Evolutionary conservation across 2,329 filamentous ascomycete species (phyloP).

Genomic region (Iodosphaeria phyllophila): DNA sequence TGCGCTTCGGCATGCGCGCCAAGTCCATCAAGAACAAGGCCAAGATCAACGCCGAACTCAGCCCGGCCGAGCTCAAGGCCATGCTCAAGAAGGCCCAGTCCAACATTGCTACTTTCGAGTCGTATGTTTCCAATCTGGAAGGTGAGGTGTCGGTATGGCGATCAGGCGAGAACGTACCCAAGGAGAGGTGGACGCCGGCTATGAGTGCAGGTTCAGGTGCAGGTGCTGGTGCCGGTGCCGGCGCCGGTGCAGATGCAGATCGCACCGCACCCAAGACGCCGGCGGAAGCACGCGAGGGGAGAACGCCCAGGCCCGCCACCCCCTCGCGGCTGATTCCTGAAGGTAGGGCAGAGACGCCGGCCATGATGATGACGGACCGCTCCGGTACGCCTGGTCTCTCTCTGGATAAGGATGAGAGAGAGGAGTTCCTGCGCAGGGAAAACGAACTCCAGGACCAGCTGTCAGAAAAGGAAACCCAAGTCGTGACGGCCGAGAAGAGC

Average conservation of each 20-base stretch:
- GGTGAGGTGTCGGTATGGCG: conserved; percentile 78
- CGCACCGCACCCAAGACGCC: conserved; percentile 20
- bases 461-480: conserved; percentile 74
- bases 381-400: conserved; percentile 74
- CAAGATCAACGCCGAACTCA: conserved; percentile 97
- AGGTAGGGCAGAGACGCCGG: conserved; percentile 41
- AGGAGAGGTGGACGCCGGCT: conserved; percentile 68
- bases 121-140: conserved; percentile 69
- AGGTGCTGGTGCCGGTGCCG: too few relatives aligned
- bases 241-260: too few relatives aligned
- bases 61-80: conserved; percentile 82
- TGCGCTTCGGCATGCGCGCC: conserved; percentile 87
- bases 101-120: conserved; percentile 76
- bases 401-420: conserved; percentile 88
- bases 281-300: conserved; percentile 19
- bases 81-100: conserved; percentile 83
- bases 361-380: conserved; percentile 60
- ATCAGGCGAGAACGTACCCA: conserved; percentile 70
- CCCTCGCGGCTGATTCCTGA: conserved; percentile 32
- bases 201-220: too few relatives aligned
- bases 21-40: conserved; percentile 99
- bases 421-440: conserved; percentile 86
- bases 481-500: conserved; percentile 61
- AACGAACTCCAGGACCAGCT: conserved; percentile 96
- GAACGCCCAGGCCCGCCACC: conserved; percentile 35